phyloP scores from a whole-genome alignment of 768 basidiomycete genomes.

The Boletellus ananas region DNA sequence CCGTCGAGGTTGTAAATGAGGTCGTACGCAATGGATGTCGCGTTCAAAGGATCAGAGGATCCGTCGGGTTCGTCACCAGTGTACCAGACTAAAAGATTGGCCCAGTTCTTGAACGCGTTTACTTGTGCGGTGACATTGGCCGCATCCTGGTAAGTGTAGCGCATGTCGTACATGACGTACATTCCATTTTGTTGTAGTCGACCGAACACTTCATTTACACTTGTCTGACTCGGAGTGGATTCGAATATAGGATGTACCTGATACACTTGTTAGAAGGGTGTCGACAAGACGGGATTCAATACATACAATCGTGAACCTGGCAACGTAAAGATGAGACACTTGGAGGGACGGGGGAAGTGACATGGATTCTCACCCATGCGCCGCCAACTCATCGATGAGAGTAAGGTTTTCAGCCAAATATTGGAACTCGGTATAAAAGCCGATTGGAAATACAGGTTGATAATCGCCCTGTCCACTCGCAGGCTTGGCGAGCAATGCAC shows the following conservation, averaged over 20 bases:
- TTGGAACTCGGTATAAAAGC: conserved; percentile 44
- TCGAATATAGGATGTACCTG: conserved; percentile 70
- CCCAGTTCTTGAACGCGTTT: conserved; percentile 58
- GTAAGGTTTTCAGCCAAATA: conserved; percentile 15
- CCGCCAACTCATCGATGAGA: conserved; percentile 31
- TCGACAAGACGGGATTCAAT: not conserved
- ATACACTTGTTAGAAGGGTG: conserved; percentile 5
- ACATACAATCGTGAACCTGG: conserved; percentile 30
- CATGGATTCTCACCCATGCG: conserved; percentile 21
- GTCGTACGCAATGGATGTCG: conserved; percentile 46
- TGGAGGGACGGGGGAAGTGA: not conserved
- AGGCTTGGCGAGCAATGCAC: conserved; percentile 48
- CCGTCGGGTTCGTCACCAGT: conserved; percentile 74
- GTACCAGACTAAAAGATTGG: conserved; percentile 69
- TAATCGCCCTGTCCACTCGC: conserved; percentile 46
- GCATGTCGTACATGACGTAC: conserved; percentile 84
- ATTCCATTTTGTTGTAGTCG: conserved; percentile 59
- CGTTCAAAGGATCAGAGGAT: conserved; percentile 59
- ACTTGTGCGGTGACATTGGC: conserved; percentile 63
- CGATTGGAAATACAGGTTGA: conserved; percentile 46
- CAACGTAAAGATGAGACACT: not conserved
- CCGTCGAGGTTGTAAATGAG: conserved; percentile 60
- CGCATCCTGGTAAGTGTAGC: conserved; percentile 60
- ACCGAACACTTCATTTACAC: conserved; percentile 46
- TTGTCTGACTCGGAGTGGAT: conserved; percentile 53